Evolutionary conservation across 345 rosid species (phyloP), one percentile per base, ranked within the genome.

Genomic region (Cardamine chenopodiifolia): DNA sequence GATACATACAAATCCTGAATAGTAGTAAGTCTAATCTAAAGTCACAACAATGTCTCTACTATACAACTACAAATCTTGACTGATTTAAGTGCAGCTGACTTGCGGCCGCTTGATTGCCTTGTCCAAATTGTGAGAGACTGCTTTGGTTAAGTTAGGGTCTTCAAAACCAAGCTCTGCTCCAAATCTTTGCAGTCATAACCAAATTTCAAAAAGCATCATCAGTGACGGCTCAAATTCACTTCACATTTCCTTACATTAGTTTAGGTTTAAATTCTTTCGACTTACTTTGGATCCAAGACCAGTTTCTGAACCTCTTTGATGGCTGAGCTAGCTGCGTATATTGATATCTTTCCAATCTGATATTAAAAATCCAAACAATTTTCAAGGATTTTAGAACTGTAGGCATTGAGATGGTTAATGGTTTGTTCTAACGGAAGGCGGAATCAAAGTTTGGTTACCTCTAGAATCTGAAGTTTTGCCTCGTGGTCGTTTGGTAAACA

Each of bases 271-370:
- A 49, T 68, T 45, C 19, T 48, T 67, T 70, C 0, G 8, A 72
- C 93, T 89, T 87, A 90, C 98, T 88, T 90, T 39, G 98, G 89
- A 80, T 90, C 97, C 67, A 90, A 94, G 45, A 92, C 93, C 85
- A 92, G 80, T 80, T 88, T 89, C 85, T 92, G 96, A 71, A 92
- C 91, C 80, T 96, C 99, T 82, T 90, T 96, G 72, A 96, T 96
- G 57, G 95, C 92, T 66, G 95, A 90, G 84, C 97, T 92, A 66
- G 99, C 99, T 68, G 98, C 95, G 62, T 96, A 96, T 32, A 96
- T 71, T 11, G 96, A 88, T 61, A 87, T 89, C 82, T 96, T 92
- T 49, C 96, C 99, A 1, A 84, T 94, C 99, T 96, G 90, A 74
- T 52, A 53, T 6, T n/a, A 65, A 68, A 63, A 73, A 53, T 54